A percentile compares a stretch with the other conserved stretches of the same genome.
Evolutionary conservation across 495 filamentous ascomycete species (phyloP).

Genomic region (Neurospora terricola): DNA sequence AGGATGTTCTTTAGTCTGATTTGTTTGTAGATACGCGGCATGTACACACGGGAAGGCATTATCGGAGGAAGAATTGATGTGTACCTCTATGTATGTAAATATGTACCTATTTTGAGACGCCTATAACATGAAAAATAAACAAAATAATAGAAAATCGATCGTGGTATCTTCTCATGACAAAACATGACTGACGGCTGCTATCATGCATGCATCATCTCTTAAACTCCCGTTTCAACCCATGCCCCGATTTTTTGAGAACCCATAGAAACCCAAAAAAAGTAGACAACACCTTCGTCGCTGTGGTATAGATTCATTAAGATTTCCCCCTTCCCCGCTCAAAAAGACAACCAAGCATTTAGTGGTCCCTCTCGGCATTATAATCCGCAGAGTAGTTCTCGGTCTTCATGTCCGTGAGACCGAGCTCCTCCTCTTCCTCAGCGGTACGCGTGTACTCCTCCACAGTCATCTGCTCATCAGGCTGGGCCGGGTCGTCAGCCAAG

Average conservation of each 20-base stretch:
- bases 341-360: background rate
- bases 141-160: background rate
- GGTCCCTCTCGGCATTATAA: background rate
- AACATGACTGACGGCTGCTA: background rate
- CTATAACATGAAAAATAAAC: background rate
- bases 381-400: slow-evolving; percentile 71
- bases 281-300: background rate
- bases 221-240: background rate
- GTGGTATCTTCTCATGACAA: background rate
- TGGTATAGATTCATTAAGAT: background rate
- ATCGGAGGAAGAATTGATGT: too few species aligned
- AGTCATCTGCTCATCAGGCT: slow-evolving; percentile 69
- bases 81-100: background rate
- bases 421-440: slow-evolving; percentile 80
- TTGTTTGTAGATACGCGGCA: too few species aligned
- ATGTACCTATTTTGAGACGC: background rate
- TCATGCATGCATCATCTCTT: slow-evolving; percentile 5
- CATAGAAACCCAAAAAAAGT: background rate
- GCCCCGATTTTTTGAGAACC: background rate
- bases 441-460: slow-evolving; percentile 82
- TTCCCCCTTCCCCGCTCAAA: background rate
- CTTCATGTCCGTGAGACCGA: slow-evolving; percentile 88
- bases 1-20: background rate
- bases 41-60: too few species aligned
- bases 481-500: slow-evolving; percentile 53